Percentiles rank a stretch among this genome's conserved stretches.
These are phyloP conservation scores for Aotearoamyces nothofagi DNA, from an alignment of 2,329 filamentous ascomycete genomes.

Conservation along the genomic window DNA sequence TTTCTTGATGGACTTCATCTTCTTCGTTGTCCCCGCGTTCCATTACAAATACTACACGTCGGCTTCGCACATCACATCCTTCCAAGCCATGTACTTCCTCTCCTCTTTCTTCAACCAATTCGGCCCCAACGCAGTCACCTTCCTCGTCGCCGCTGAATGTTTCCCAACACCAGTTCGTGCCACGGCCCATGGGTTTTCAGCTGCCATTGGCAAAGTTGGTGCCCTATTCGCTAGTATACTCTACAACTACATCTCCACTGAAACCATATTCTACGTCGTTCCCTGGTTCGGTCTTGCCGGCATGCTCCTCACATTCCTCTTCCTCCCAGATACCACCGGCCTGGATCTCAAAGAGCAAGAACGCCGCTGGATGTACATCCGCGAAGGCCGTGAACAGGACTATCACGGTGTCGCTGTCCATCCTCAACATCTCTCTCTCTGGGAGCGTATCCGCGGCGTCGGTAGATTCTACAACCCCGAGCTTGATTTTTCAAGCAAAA, in stretches of 20 bases:
- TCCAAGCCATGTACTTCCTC: constrained; percentile 96
- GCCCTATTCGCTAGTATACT: constrained; percentile 76
- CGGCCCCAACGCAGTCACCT: constrained; percentile 92
- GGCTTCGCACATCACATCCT: constrained; percentile 58
- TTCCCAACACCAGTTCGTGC: constrained; percentile 89
- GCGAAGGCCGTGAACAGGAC: constrained; percentile 58
- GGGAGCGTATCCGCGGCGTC: constrained; percentile 68
- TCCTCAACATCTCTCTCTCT: constrained; percentile 72
- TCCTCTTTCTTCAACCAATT: constrained; percentile 99
- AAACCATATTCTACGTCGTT: constrained; percentile 79
- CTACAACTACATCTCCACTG: constrained; percentile 85
- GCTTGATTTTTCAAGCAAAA: constrained; percentile 69
- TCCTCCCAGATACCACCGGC: constrained; percentile 92
- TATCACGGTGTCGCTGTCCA: constrained; percentile 93
- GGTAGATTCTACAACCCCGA: constrained; percentile 75
- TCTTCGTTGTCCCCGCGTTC: constrained; percentile 87
- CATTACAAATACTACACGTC: constrained; percentile 71
- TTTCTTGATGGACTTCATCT: constrained; percentile 84
- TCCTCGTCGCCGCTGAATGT: constrained; percentile 92
- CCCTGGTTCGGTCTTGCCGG: constrained; percentile 90
- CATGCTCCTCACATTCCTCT: constrained; percentile 68
- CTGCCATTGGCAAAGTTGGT: constrained; percentile 76
- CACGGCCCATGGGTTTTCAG: constrained; percentile 88
- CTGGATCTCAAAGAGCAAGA: constrained; percentile 96
- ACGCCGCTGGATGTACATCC: constrained; percentile 80